Evolutionary conservation across 768 basidiomycete genomes (phyloP).

Genomic region (Lactarius psammicola): DNA sequence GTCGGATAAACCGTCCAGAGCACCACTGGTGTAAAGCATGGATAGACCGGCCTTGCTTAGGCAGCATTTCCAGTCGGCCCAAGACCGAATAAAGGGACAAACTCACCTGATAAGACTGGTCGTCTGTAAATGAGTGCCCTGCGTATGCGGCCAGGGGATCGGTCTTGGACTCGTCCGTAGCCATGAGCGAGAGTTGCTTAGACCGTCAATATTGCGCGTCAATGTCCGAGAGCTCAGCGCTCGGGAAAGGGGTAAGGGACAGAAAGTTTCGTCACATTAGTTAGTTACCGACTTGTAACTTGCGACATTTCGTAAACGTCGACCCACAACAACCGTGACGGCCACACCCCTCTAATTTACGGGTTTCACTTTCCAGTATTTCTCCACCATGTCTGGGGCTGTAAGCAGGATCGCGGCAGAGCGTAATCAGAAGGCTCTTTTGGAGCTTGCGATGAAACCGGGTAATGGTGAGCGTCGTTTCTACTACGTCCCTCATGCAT

Average conservation of each 20-base stretch:
- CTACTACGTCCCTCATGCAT: background rate
- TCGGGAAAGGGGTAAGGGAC: background rate
- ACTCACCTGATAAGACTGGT: conserved; percentile 59
- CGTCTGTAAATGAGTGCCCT: conserved; percentile 52
- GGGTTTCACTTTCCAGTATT: background rate
- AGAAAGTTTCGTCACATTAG: background rate
- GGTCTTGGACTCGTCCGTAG: background rate
- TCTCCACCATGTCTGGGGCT: conserved; percentile 20
- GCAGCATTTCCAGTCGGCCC: background rate
- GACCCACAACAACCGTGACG: conserved; percentile 2
- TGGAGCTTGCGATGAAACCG: conserved; percentile 21
- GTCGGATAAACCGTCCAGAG: conserved; percentile 38
- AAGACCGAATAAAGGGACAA: background rate
- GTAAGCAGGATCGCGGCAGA: conserved; percentile 25
- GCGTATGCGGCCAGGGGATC: conserved; percentile 16
- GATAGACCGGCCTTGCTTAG: conserved; percentile 60
- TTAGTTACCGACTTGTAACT: background rate
- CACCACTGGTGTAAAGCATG: conserved; percentile 49
- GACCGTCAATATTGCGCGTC: background rate
- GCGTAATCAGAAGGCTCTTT: conserved; percentile 25
- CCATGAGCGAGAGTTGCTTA: conserved; percentile 2
- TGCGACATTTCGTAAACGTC: background rate
- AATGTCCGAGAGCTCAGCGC: background rate
- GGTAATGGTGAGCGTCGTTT: conserved; percentile 23
- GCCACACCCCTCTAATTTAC: background rate